phyloP scores from a whole-genome alignment of 306 rosid species.

The Acmispon strigosus region DNA sequence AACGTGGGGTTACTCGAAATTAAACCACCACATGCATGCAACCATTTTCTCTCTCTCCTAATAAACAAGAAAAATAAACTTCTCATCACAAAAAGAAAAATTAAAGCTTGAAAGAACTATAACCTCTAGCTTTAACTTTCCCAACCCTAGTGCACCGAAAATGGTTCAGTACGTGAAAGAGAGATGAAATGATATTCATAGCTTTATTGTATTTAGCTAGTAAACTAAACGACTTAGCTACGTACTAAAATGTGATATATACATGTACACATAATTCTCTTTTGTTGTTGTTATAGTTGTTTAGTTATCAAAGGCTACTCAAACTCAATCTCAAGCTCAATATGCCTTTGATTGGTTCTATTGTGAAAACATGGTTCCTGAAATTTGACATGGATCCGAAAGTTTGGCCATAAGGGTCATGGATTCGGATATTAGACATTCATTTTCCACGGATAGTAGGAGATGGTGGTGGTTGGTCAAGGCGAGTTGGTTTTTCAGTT shows the following conservation, averaged over 20 bases:
- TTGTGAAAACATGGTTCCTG: slow-evolving; percentile 40
- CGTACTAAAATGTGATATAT: slow-evolving; percentile 12
- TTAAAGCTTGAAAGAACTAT: background rate
- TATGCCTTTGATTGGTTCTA: background rate
- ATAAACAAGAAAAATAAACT: background rate
- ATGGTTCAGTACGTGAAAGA: no score
- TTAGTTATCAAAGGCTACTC: background rate
- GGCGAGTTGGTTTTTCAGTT: slow-evolving; percentile 44
- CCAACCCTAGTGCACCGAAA: background rate
- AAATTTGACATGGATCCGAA: slow-evolving; percentile 32
- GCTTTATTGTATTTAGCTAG: background rate
- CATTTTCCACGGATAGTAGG: slow-evolving; percentile 36
- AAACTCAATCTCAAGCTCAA: background rate
- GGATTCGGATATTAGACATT: slow-evolving; percentile 43
- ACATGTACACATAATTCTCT: background rate
- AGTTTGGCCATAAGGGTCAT: slow-evolving; percentile 37
- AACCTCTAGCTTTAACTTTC: background rate
- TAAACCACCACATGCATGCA: slow-evolving; percentile 12
- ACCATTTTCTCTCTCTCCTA: background rate
- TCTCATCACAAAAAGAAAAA: no score
- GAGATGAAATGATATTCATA: background rate
- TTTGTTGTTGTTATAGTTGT: background rate
- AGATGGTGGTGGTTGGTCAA: slow-evolving; percentile 26
- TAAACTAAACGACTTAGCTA: slow-evolving; percentile 6
- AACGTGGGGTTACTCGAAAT: slow-evolving; percentile 41